Evolutionary conservation across 2,329 filamentous ascomycete species (phyloP).

Genomic region (Aschersonia sp.): DNA sequence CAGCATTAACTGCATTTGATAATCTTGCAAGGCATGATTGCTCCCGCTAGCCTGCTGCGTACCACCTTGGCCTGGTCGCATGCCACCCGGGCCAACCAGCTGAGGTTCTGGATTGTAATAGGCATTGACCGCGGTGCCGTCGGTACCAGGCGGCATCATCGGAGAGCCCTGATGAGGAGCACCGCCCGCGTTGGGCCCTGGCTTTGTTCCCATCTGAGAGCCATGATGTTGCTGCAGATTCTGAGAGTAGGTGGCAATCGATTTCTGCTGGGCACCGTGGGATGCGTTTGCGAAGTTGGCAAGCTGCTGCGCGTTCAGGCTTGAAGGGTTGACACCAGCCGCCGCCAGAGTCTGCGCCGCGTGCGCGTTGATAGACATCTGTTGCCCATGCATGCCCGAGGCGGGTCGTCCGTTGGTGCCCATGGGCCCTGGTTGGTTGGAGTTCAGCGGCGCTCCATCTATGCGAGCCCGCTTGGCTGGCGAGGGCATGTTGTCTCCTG

Average conservation of each 20-base stretch:
- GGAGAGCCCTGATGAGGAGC: slow-evolving; percentile 69
- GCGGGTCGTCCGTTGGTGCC: slow-evolving; percentile 59
- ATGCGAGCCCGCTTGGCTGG: slow-evolving; percentile 82
- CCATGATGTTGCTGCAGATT: slow-evolving; percentile 74
- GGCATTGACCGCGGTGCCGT: slow-evolving; percentile 40
- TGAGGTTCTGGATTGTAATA: slow-evolving; percentile 51
- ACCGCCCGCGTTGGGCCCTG: slow-evolving; percentile 57
- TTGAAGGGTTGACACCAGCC: slow-evolving; percentile 62
- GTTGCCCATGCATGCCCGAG: slow-evolving; percentile 59
- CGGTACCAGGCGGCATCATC: slow-evolving; percentile 63
- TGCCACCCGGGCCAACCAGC: slow-evolving; percentile 40
- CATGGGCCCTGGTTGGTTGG: slow-evolving; percentile 49
- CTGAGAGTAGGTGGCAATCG: slow-evolving; percentile 76
- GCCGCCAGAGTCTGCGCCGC: slow-evolving; percentile 45
- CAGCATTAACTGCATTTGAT: slow-evolving; percentile 81
- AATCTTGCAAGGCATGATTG: slow-evolving; percentile 74
- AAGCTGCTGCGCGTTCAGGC: slow-evolving; percentile 65
- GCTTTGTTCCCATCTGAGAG: slow-evolving; percentile 66
- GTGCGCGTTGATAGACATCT: slow-evolving; percentile 39
- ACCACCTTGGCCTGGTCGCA: slow-evolving; percentile 39
- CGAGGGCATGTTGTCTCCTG: slow-evolving; percentile 78
- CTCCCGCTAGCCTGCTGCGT: slow-evolving; percentile 36
- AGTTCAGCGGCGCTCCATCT: slow-evolving; percentile 56
- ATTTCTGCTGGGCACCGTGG: slow-evolving; percentile 59
- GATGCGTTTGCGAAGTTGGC: slow-evolving; percentile 42